Evolutionary conservation across 2,329 filamentous ascomycete species (phyloP), one percentile per base, ranked within the genome.

Genomic region (Cercospora citrullina): DNA sequence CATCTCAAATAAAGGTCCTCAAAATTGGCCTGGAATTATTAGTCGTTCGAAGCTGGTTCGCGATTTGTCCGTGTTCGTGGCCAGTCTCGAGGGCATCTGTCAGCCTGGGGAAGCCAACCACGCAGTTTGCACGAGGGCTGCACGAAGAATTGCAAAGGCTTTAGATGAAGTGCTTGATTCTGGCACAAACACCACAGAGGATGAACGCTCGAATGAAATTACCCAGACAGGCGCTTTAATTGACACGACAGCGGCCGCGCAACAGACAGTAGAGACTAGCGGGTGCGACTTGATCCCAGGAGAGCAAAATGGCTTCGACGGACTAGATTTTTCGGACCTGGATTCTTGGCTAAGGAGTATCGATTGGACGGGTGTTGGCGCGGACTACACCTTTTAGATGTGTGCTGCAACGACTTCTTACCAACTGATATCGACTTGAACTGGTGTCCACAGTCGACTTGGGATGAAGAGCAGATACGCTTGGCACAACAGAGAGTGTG

Each of bases 91-190:
- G 45, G 68, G 51, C 23, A 71, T 73, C 1, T 72, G 66, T 60
- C 55, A 42, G 7, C 68, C 62, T 2, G 66, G 65, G 14, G 67
- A 74, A 14, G 58, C 71, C 5, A 72, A 74, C n/a, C 64, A 73
- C 33, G 59, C 60, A n/a, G 58, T 73, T 10, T 72, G 69, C 45
- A 64, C 67, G 10, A 67, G 72, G 51, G 72, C 72, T 28, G 69
- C 73, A 2, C 65, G 66, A 23, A 62, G 53, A 1, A 66, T 74
- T 3, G 64, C 73, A 23, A 42, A 60, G 8, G 65, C 67, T 1
- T 51, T 73, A 14, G 73, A 74, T 60, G 72, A 71, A 26, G 53
- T 73, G 1, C 63, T 73, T 5, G 71, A 74, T 26, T 7, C 16
- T 21, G 42, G 16, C 30, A 14, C 60, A 8, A 21, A 5, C 2